A percentile compares a stretch with the other conserved stretches of the same genome.
Evolutionary conservation across 31 red algal species (phyloP).

Genomic region (Odonthalia washingtoniensis): DNA sequence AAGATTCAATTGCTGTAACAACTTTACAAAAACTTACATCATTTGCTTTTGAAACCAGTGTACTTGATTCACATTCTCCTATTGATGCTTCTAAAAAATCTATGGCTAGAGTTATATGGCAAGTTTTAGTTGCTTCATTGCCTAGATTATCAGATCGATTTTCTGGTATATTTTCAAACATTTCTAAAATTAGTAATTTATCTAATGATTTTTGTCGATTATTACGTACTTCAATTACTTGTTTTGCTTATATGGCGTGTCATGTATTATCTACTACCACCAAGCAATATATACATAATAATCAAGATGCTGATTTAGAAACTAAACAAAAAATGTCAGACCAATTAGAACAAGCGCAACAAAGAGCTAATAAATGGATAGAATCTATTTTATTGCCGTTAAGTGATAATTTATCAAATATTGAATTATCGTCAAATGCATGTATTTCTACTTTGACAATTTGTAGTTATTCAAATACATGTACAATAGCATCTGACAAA

Average conservation of each 20-base stretch:
- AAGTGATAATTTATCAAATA: slow-evolving; percentile 19
- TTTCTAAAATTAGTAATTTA: not conserved
- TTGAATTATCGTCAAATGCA: slow-evolving; percentile 46
- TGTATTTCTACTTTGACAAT: slow-evolving; percentile 38
- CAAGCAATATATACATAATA: too few relatives aligned
- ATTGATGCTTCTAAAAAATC: slow-evolving; percentile 48
- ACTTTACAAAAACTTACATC: slow-evolving; percentile 55
- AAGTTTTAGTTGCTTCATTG: slow-evolving; percentile 47
- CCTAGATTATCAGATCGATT: slow-evolving; percentile 52
- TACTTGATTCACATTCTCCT: slow-evolving; percentile 17
- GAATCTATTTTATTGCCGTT: slow-evolving; percentile 45
- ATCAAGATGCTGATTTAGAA: too few relatives aligned
- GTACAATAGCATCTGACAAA: slow-evolving; percentile 49
- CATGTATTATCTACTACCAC: slow-evolving; percentile 8
- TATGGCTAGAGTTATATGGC: slow-evolving; percentile 48
- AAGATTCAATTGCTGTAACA: slow-evolving; percentile 46
- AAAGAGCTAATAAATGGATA: slow-evolving; percentile 51
- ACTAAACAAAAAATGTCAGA: not conserved
- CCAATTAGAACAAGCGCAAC: slow-evolving; percentile 10
- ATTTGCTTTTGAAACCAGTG: slow-evolving; percentile 39
- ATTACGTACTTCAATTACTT: not conserved
- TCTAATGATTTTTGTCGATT: not conserved
- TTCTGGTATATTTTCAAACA: not conserved
- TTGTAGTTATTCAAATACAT: slow-evolving; percentile 51
- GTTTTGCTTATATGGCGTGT: not conserved